Evolutionary conservation across 768 basidiomycete species (phyloP), one percentile per base, ranked within the genome.

Genomic region (Boletus edulis): DNA sequence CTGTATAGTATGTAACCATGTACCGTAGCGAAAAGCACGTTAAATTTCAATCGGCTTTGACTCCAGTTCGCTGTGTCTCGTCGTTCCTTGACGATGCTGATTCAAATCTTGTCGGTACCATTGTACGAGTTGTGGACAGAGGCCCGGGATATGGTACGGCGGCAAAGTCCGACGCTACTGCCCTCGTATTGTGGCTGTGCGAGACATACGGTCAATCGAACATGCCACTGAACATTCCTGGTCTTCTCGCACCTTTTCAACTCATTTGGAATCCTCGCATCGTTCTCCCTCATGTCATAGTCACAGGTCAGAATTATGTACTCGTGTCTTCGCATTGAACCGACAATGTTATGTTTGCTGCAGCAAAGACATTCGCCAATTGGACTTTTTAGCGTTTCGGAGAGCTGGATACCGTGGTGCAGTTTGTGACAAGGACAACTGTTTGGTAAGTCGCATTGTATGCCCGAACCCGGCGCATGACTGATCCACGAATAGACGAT

Each of bases 381-480:
- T 95, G 63, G 83, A 95, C 71, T 94, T 92, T 76, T 61, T 62
- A 10, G 84, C 84, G 37, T 76, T 98, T 38, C 80, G 80, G 53
- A 76, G 77, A 53, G 83, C 85, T 9, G 94, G 95, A 5, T 94
- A 92, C 67, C 82, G 84, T 44, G 94, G 90, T n/a, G 91, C 88
- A 4, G 84, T 99, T 2, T 89, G 98, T 61, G 96, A 98, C 79
- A 98, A 98, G 73, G 96, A 99, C 67, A 98, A 99, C 63, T 98
- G 96, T 66, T 73, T 98, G 60, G 96, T 92, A 59, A 29, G 87
- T 74, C 4, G 17, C 5, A 46, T 9, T 5, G 10, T 17, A 2
- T 24, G 32, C 8, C 12, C 0, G 3, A n/a, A 1, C 4, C 4
- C 8, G n/a, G 31, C 18, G 11, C 11, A 31, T 24, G 13, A 20